A percentile compares a stretch with the other conserved stretches of the same genome.
These are phyloP conservation scores for Penicillium fimorum DNA, from an alignment of 495 filamentous ascomycete species.

Conservation along the genomic window DNA sequence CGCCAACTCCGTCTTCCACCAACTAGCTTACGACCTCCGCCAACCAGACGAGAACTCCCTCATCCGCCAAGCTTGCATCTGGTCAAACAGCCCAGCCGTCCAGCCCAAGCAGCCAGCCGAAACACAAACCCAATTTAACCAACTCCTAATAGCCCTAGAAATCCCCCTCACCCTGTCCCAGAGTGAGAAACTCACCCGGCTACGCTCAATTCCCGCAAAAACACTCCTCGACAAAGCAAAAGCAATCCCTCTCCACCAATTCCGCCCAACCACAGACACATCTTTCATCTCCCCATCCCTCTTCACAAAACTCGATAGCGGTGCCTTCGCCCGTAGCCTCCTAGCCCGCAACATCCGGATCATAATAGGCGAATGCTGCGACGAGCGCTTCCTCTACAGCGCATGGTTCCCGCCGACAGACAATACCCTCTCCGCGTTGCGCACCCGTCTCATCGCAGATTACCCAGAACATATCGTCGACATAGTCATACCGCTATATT, in stretches of 20 bases:
- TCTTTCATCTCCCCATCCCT: slow-evolving; percentile 47
- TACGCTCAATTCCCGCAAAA: slow-evolving; percentile 40
- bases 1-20: slow-evolving; percentile 61
- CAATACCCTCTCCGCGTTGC: slow-evolving; percentile 39
- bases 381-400: slow-evolving; percentile 54
- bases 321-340: slow-evolving; percentile 45
- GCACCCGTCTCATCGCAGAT: slow-evolving; percentile 50
- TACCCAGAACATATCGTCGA: slow-evolving; percentile 48
- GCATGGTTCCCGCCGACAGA: slow-evolving; percentile 39
- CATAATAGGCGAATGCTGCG: slow-evolving; percentile 54
- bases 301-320: slow-evolving; percentile 48
- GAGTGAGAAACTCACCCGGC: slow-evolving; percentile 43
- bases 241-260: slow-evolving; percentile 47
- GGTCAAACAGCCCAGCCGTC: slow-evolving; percentile 55
- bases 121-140: slow-evolving; percentile 55
- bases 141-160: slow-evolving; percentile 46
- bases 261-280: slow-evolving; percentile 52
- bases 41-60: slow-evolving; percentile 39
- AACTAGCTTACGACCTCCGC: slow-evolving; percentile 55
- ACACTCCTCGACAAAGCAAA: slow-evolving; percentile 41
- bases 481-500: slow-evolving; percentile 44
- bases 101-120: slow-evolving; percentile 48
- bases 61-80: slow-evolving; percentile 51
- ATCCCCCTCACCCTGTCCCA: slow-evolving; percentile 44
- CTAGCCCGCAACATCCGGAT: slow-evolving; percentile 45